These are phyloP conservation scores for Chalara sp. DNA, from an alignment of 2,329 filamentous ascomycete species.

Conservation along the genomic window DNA sequence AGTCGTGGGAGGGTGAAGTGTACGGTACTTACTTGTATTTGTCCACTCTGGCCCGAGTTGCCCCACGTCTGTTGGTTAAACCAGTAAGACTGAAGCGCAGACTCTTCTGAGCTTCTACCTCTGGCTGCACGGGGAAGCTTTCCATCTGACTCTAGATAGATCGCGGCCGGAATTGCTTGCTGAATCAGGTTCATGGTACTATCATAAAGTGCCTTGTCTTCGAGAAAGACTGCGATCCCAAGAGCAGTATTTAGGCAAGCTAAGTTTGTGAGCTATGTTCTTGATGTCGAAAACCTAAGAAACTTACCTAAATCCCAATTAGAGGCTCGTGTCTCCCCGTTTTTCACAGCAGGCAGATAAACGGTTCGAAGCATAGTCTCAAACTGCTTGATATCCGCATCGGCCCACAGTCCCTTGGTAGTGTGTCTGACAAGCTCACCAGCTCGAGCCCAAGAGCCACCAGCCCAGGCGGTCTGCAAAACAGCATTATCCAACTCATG, in stretches of 20 bases:
- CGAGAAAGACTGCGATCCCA: conserved; percentile 21
- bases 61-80: conserved; percentile 8
- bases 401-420: conserved; percentile 15
- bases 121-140: conserved; percentile 12
- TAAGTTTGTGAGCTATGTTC: not conserved
- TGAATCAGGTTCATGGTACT: conserved; percentile 20
- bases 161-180: conserved; percentile 20
- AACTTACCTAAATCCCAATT: conserved; percentile 25
- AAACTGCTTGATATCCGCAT: conserved; percentile 16
- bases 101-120: conserved; percentile 1
- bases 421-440: conserved; percentile 25
- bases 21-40: conserved; percentile 4
- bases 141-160: conserved; percentile 22
- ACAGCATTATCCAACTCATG: conserved; percentile 22
- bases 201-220: conserved; percentile 18
- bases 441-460: conserved; percentile 22
- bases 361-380: conserved; percentile 21
- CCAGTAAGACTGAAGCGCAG: conserved; percentile 4
- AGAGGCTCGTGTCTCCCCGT: conserved; percentile 6
- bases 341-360: conserved; percentile 21
- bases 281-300: no score
- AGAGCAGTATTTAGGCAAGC: conserved; percentile 8
- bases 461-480: conserved; percentile 25
- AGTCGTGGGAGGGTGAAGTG: not conserved
- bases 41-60: conserved; percentile 7